Base-by-base conservation (phyloP, 2,329 filamentous ascomycete species). In the Paecilomyces dactylethromorphus region DNA sequence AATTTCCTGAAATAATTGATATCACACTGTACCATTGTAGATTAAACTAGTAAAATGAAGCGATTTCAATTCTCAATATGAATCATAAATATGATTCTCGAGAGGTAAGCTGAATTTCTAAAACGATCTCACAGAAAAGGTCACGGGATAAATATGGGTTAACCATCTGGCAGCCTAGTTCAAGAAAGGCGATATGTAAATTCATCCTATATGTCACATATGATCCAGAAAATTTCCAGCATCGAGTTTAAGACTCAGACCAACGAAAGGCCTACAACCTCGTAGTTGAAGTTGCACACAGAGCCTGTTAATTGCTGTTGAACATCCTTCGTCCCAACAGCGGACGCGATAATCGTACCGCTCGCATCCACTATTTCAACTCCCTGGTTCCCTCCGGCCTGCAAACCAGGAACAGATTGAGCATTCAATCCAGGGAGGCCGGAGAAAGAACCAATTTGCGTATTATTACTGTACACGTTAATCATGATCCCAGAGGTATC, bases 251-350 rank as follows among this genome's bases (percentile, higher is more conserved):
- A 29, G 26, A 7, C 26, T 29, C 26, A 29, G 26, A 29, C 39
- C 55, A 45, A 57, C 12, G 58, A 57, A 21, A 62, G 49, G 1
- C 45, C 58, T 18, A 60, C 58, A 33, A 62, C 60, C 29, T 51
- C 58, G 53, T 62, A 62, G 39, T 62, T 62, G 13, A 56, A 62
- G 35, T 62, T 62, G 50, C 60, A 62, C n/a, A 58, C 32, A 15
- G 21, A n/a, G 0, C 56, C 56, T 8, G 55, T 49, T 2, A 56
- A 53, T 22, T 59, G 49, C n/a, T 13, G 45, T 5, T 45, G 6
- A 13, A 62, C 60, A 56, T 60, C 50, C 31, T 62, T 62, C 21
- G 55, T 58, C 11, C 58, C 60, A 3, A n/a, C 45, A 2, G 60
- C 58, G 12, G 50, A 33, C n/a, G 59, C 15, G 11, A 62, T 45